These are phyloP conservation scores for Fomitopsis serialis DNA, from an alignment of 768 basidiomycete genomes.

Conservation along the genomic window DNA sequence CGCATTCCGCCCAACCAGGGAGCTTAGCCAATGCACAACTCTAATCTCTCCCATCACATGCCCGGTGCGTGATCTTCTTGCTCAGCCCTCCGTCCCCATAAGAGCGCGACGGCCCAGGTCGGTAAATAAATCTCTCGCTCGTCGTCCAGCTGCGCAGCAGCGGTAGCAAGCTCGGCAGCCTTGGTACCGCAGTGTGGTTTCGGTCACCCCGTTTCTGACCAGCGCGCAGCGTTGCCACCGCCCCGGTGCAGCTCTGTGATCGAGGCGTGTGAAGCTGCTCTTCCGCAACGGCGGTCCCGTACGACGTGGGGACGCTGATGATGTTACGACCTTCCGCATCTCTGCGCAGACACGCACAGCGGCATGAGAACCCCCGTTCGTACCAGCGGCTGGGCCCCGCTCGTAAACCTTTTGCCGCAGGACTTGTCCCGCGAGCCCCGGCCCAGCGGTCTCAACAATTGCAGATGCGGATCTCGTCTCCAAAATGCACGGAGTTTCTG, in stretches of 20 bases:
- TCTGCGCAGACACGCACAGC: not conserved
- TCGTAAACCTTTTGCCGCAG: not conserved
- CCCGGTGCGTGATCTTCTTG: not conserved
- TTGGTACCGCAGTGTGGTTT: not conserved
- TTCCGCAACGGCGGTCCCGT: not conserved
- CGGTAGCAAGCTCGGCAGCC: not conserved
- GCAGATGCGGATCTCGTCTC: constrained; percentile 3
- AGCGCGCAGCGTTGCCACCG: not conserved
- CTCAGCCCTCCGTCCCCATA: not conserved
- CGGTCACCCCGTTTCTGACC: not conserved
- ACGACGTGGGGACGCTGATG: not conserved
- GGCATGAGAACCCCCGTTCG: not conserved
- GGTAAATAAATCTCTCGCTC: not conserved
- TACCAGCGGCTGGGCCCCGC: not conserved
- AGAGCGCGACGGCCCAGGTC: not conserved
- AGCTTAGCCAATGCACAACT: constrained; percentile 3
- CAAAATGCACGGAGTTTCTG: constrained; percentile 7
- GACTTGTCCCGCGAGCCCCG: constrained; percentile 18
- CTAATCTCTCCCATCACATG: not conserved
- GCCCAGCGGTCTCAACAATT: not conserved
- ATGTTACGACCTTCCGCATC: not conserved
- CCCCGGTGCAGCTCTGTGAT: not conserved
- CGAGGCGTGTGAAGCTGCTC: not conserved
- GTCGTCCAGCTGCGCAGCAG: not conserved
- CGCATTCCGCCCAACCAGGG: constrained; percentile 1